Evolutionary conservation across 805 yeast genomes (phyloP).

Genomic region (Clavispora santaluciae): DNA sequence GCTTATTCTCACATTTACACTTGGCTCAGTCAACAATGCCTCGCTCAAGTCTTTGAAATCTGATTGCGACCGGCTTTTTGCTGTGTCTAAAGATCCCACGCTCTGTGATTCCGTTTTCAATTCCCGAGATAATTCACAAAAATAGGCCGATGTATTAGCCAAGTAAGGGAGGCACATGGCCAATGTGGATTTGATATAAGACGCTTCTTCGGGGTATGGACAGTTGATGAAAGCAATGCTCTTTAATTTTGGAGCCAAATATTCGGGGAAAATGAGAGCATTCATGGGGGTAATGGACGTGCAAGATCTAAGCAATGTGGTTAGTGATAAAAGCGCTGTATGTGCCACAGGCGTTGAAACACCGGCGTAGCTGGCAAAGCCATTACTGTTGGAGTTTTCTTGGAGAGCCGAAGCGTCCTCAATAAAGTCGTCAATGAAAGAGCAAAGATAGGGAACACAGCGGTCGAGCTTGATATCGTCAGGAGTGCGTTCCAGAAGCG

Average conservation of each 20-base stretch:
- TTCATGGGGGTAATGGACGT: conserved; percentile 69
- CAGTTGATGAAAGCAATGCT: conserved; percentile 22
- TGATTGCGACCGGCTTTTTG: conserved; percentile 42
- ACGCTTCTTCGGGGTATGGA: conserved; percentile 21
- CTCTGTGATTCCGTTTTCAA: conserved; percentile 22
- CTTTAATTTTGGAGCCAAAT: conserved; percentile 65
- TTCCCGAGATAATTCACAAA: conserved; percentile 53
- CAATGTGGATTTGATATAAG: conserved; percentile 50
- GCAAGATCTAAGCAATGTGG: conserved; percentile 64
- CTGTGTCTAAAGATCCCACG: conserved; percentile 19
- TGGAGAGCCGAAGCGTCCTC: conserved; percentile 13
- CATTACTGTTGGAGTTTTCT: conserved; percentile 2
- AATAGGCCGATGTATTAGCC: conserved; percentile 59
- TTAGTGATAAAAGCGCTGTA: conserved; percentile 56
- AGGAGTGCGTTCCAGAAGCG: conserved; percentile 66
- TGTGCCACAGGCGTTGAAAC: conserved; percentile 59
- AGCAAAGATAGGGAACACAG: conserved; percentile 71
- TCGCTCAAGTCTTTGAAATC: conserved; percentile 65
- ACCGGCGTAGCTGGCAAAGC: conserved; percentile 4
- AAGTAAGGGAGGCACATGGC: conserved; percentile 72
- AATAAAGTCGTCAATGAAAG: conserved; percentile 60
- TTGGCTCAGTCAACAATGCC: conserved; percentile 63
- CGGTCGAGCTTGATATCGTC: conserved; percentile 87
- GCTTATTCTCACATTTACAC: conserved; percentile 62
- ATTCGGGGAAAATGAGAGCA: conserved; percentile 73